Evolutionary conservation across 768 basidiomycete species (phyloP).

Genomic region (Fomitopsis serialis): DNA sequence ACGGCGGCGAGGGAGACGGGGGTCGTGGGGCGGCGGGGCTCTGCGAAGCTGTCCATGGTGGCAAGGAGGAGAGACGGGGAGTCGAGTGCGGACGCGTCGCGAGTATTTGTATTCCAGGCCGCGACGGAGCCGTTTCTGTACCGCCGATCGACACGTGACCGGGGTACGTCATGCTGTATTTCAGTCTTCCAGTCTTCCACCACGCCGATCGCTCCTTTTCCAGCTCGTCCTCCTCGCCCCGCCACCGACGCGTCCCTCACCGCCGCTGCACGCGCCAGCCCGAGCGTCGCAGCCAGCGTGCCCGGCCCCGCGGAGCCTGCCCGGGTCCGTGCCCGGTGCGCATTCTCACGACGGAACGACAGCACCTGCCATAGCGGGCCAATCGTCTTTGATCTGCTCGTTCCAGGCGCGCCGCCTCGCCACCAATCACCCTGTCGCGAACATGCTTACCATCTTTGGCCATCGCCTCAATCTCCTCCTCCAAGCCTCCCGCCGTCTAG

Average conservation of each 20-base stretch:
- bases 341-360: neutral
- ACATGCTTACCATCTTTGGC: neutral
- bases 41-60: slow-evolving; percentile 67
- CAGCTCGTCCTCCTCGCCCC: neutral
- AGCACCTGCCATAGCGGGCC: neutral
- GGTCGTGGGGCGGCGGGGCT: slow-evolving; percentile 37
- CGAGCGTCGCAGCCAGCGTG: neutral
- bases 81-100: neutral
- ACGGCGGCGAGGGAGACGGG: slow-evolving; percentile 69
- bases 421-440: neutral
- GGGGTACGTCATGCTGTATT: neutral
- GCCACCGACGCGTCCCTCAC: neutral
- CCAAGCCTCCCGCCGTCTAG: neutral
- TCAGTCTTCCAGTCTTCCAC: neutral
- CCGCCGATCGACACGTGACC: neutral
- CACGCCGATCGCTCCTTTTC: neutral
- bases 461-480: neutral
- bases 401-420: neutral
- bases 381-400: neutral
- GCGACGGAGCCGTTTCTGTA: neutral
- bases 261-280: neutral
- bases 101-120: neutral
- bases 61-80: neutral
- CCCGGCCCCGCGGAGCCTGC: neutral
- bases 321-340: no score